These are phyloP conservation scores for Mycena amicta DNA, from an alignment of 768 basidiomycete genomes.

Conservation along the genomic window DNA sequence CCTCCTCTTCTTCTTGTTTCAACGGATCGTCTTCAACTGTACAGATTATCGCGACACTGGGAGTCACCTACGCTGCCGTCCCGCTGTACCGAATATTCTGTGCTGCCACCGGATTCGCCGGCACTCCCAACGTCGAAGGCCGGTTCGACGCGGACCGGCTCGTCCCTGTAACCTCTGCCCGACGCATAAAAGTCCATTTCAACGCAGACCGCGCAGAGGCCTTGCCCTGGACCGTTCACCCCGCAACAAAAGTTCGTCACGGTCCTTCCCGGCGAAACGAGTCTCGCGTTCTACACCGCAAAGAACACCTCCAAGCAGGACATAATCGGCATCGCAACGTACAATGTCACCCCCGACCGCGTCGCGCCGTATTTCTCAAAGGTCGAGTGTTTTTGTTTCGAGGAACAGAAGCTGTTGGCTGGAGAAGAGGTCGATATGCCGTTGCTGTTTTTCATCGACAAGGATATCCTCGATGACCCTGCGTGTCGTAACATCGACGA, in stretches of 20 bases:
- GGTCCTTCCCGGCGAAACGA: constrained; percentile 94
- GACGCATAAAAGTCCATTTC: constrained; percentile 91
- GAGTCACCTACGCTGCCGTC: constrained; percentile 94
- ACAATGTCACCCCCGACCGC: constrained; percentile 97
- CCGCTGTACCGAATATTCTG: constrained; percentile 98
- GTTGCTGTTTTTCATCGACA: constrained; percentile 97
- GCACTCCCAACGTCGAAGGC: constrained; percentile 90
- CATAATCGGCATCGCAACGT: constrained; percentile 97
- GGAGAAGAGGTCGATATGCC: constrained; percentile 99
- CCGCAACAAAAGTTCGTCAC: constrained; percentile 89
- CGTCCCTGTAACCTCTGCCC: constrained; percentile 66
- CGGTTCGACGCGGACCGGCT: constrained; percentile 85
- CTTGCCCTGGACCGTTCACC: constrained; percentile 89
- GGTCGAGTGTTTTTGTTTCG: constrained; percentile 99
- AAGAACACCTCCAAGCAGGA: constrained; percentile 84
- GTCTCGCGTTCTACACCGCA: constrained; percentile 94
- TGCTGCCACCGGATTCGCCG: constrained; percentile 94
- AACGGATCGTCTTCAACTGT: constrained; percentile 5
- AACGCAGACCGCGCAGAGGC: constrained; percentile 90
- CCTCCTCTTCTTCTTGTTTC: not conserved
- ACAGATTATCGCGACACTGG: constrained; percentile 78
- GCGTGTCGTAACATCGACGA: constrained; percentile 85
- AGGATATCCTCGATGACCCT: constrained; percentile 93
- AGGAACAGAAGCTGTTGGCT: constrained; percentile 93
- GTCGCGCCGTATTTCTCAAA: constrained; percentile 99